Base-by-base conservation (phyloP, 2,329 filamentous ascomycete species). In the Sporothrix schenckii region DNA sequence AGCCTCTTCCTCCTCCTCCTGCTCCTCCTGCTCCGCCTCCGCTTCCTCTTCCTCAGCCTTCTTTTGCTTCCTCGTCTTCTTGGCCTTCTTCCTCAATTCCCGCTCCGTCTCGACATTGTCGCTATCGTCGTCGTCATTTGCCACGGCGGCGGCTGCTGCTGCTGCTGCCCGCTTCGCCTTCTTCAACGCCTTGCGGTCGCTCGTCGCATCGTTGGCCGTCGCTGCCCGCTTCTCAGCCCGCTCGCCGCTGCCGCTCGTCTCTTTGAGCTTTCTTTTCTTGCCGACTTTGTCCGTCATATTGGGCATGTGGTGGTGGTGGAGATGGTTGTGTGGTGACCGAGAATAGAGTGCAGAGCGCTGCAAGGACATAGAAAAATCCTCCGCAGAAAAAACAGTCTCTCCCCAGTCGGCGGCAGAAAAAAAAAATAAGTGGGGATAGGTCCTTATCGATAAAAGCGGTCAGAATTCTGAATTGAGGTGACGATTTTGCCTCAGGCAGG, bases 191-290 rank as follows among this genome's bases (percentile, higher is more conserved):
- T 73, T 75, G 66, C 69, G 72, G 27, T 72, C 72, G 21, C 47
- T 65, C 4, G 10, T 21, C 0, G 71, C 66, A 53, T 68, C 61
- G 66, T 39, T 66, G 9, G 70, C 66, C 21, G 30, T 44, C 10
- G 54, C 69, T 7, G 69, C 41, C 16, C 63, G 69, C 66, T 73
- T 74, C 11, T 70, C 72, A 24, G 72, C 71, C 70, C 74, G 79
- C 44, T 66, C 63, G 60, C 72, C 5, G 58, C 71, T 4, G n/a
- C 72, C 72, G 61, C 73, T 75, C 53, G 72, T 63, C 44, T 79
- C 78, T 74, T 78, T 78, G 63, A 79, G 71, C 72, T 80, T 80
- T 49, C 79, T 76, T 76, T 80, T 80, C 70, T 79, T 80, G 76
- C 75, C 76, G 60, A 73, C 71, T 52, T 77, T 76, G 68, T 79